phyloP scores from a whole-genome alignment of 2,329 filamentous ascomycete species.

The Pyricularia grisea region DNA sequence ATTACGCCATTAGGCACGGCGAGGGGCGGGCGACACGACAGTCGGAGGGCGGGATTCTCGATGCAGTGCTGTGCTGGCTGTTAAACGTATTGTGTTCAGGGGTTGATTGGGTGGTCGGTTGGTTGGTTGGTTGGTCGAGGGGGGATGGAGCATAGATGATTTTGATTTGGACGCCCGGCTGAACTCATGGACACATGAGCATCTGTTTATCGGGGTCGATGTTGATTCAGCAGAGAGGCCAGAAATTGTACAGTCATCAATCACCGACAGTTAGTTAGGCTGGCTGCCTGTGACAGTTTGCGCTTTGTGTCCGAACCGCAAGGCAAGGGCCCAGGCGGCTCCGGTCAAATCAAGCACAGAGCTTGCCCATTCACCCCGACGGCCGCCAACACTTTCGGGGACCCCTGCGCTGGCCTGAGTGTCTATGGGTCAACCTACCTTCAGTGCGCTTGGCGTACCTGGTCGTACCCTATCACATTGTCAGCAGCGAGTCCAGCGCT shows the following conservation, averaged over 20 bases:
- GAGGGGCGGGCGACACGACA: constrained; percentile 8
- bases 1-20: constrained; percentile 54
- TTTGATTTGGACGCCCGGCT: neutral
- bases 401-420: neutral
- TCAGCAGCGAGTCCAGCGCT: neutral
- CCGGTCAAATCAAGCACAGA: neutral
- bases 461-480: neutral
- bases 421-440: neutral
- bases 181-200: neutral
- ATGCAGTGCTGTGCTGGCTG: neutral
- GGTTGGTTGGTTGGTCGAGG: neutral
- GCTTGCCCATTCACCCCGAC: neutral
- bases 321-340: neutral
- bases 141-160: neutral
- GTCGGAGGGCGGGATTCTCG: neutral
- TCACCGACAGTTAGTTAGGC: neutral
- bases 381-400: neutral
- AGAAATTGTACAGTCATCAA: neutral
- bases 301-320: neutral
- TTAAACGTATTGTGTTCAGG: neutral
- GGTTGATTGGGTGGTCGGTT: neutral
- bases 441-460: neutral
- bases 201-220: neutral
- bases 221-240: neutral
- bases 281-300: neutral